A percentile compares a stretch with the other conserved stretches of the same genome.
Evolutionary conservation across 192 early-diverging fungal genomes (phyloP).

Genomic region (Funneliformis mosseae): DNA sequence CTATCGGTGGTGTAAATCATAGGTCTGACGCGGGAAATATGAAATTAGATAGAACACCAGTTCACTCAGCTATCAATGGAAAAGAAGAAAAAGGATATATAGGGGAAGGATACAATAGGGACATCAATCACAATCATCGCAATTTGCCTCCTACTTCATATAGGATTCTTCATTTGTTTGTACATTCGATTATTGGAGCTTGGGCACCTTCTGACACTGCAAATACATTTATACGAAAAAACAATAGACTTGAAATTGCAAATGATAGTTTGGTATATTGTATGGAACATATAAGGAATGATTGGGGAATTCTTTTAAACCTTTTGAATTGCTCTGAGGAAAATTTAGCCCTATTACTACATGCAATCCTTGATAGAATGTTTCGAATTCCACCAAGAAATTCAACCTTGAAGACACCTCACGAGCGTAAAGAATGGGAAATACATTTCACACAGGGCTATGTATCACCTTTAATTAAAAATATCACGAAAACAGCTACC

Average conservation of each 20-base stretch:
- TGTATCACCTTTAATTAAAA: neutral
- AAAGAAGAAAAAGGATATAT: slow-evolving; percentile 11
- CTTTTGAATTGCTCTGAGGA: slow-evolving; percentile 24
- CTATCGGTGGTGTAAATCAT: neutral
- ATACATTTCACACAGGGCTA: neutral
- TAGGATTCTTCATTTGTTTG: slow-evolving; percentile 23
- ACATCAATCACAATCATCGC: neutral
- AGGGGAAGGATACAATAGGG: neutral
- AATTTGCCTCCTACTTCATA: slow-evolving; percentile 17
- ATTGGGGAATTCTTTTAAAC: slow-evolving; percentile 18
- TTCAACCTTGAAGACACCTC: neutral
- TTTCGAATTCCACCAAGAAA: neutral
- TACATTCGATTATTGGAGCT: slow-evolving; percentile 12
- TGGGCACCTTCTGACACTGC: neutral
- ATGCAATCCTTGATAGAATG: neutral
- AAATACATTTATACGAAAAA: neutral
- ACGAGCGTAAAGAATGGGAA: neutral
- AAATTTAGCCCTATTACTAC: slow-evolving; percentile 11
- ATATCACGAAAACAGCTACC: neutral
- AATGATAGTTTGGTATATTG: neutral
- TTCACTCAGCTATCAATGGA: neutral
- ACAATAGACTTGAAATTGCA: neutral
- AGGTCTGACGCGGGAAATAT: neutral
- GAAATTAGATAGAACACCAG: neutral
- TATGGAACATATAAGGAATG: slow-evolving; percentile 25